Percentiles rank a stretch among this genome's conserved stretches.
Conservation (phyloP, 1,284 basidiomycete genomes). For the Apiotrichum gamsii region DNA sequence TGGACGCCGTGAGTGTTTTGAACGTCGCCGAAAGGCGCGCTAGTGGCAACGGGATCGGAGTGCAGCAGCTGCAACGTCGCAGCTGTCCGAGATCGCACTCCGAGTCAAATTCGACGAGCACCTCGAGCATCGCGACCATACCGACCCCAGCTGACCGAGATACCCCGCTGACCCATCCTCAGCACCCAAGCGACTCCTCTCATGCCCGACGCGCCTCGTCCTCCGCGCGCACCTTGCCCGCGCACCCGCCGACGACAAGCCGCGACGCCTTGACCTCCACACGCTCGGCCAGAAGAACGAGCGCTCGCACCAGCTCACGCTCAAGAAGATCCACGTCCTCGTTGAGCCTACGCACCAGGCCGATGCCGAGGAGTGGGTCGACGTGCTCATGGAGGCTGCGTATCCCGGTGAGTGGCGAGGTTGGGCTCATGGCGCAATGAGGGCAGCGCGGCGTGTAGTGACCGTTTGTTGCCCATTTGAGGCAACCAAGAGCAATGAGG, state of each 20-base stretch:
- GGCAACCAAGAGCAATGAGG: too few relatives aligned
- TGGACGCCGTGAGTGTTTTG: conserved; percentile 42
- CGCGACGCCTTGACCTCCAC: conserved; percentile 32
- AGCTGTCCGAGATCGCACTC: too few relatives aligned
- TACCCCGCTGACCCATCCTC: neutral
- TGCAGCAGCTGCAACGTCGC: too few relatives aligned
- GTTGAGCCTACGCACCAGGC: conserved; percentile 31
- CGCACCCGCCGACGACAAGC: neutral
- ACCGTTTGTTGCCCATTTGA: too few relatives aligned
- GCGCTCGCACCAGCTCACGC: conserved; percentile 16
- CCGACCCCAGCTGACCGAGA: too few relatives aligned
- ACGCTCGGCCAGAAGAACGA: conserved; percentile 24
- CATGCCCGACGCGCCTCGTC: conserved; percentile 29
- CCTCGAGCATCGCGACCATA: too few relatives aligned
- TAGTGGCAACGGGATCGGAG: too few relatives aligned
- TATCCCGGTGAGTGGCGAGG: conserved; percentile 59
- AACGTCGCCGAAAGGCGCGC: too few relatives aligned
- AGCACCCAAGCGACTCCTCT: conserved; percentile 41
- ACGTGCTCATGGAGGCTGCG: conserved; percentile 54
- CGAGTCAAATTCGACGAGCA: too few relatives aligned
- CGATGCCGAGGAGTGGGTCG: conserved; percentile 55
- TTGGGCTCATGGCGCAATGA: too few relatives aligned
- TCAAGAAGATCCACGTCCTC: conserved; percentile 40
- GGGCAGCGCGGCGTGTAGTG: too few relatives aligned
- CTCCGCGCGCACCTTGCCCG: conserved; percentile 23